phyloP scores from a whole-genome alignment of 108 stramenopile genomes.

The Nannochloropsis gaditana region DNA sequence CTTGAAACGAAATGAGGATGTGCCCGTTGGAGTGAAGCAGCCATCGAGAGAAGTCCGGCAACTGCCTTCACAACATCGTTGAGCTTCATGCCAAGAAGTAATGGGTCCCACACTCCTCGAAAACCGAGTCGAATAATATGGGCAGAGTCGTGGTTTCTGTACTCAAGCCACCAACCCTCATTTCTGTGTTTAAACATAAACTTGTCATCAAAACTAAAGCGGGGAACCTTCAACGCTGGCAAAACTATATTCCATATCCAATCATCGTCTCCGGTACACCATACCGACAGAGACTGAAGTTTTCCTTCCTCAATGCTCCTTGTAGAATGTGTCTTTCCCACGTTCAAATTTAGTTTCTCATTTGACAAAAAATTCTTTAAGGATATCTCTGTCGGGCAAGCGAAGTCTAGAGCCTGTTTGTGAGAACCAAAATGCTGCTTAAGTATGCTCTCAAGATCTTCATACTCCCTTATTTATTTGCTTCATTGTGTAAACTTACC shows the following conservation, averaged over 20 bases:
- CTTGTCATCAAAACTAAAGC: neutral
- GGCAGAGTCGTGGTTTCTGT: neutral
- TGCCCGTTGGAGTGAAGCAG: neutral
- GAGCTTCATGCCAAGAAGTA: neutral
- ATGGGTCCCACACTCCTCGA: neutral
- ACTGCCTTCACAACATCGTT: neutral
- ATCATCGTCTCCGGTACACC: neutral
- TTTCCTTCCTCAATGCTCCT: neutral
- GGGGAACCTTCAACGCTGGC: neutral
- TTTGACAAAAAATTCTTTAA: neutral
- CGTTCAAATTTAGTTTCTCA: neutral
- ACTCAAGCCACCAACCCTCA: neutral
- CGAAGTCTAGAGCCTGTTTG: neutral
- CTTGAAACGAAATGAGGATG: neutral
- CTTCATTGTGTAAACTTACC: neutral
- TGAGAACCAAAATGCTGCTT: neutral
- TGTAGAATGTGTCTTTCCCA: neutral
- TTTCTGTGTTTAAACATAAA: neutral
- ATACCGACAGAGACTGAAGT: neutral
- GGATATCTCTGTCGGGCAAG: neutral
- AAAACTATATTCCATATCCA: neutral
- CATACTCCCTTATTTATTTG: neutral
- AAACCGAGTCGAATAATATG: neutral
- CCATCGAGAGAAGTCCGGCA: neutral
- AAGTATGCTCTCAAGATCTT: neutral